phyloP scores from a whole-genome alignment of 768 basidiomycete species.

The Psilocybe cubensis region DNA sequence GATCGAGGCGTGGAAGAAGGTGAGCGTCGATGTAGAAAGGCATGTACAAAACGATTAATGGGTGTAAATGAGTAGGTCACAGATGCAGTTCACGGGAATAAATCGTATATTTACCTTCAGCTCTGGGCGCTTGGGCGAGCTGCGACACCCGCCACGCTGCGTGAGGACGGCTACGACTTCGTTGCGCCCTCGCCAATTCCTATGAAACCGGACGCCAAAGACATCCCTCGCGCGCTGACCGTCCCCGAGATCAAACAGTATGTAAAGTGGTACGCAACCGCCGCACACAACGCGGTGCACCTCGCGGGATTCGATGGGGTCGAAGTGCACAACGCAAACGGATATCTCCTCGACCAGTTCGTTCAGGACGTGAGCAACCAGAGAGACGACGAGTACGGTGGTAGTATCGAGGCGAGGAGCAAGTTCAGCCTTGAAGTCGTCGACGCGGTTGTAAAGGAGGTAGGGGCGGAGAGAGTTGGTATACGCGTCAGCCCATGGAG shows the following conservation, averaged over 20 bases:
- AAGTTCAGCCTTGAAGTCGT: slow-evolving; percentile 61
- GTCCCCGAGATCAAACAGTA: slow-evolving; percentile 54
- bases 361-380: slow-evolving; percentile 56
- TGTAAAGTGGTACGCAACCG: slow-evolving; percentile 49
- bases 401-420: slow-evolving; percentile 61
- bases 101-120: slow-evolving; percentile 55
- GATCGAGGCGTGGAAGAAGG: slow-evolving; percentile 54
- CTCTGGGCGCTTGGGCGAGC: slow-evolving; percentile 60
- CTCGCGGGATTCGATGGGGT: slow-evolving; percentile 72
- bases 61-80: slow-evolving; percentile 49
- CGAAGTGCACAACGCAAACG: slow-evolving; percentile 50
- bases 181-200: slow-evolving; percentile 38
- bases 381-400: slow-evolving; percentile 71
- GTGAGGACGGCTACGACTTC: slow-evolving; percentile 36
- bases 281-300: slow-evolving; percentile 57
- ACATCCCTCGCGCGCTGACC: slow-evolving; percentile 45
- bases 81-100: slow-evolving; percentile 40
- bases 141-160: slow-evolving; percentile 28
- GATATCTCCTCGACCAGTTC: slow-evolving; percentile 66
- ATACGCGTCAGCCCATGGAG: slow-evolving; percentile 65
- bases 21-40: slow-evolving; percentile 16
- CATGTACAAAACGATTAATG: too few species aligned
- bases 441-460: slow-evolving; percentile 50
- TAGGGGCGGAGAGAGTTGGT: slow-evolving; percentile 58
- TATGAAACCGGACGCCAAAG: neutral